Conservation (phyloP, 164 flowering plant genomes). For the Nelumbo lutea region DNA sequence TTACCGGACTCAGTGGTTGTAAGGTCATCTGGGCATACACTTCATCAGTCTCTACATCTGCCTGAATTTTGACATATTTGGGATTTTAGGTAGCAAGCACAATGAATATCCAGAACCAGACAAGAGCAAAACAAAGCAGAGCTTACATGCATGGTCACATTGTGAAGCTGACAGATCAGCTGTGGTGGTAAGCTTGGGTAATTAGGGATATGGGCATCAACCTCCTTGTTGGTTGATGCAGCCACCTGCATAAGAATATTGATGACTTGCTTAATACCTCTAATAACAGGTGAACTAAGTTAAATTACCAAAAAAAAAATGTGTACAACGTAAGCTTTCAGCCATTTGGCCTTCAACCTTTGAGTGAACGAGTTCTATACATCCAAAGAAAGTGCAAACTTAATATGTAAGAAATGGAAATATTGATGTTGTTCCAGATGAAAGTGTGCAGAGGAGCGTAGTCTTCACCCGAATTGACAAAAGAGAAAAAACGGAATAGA, state of each 20-base stretch:
- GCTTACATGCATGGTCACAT: slow-evolving; percentile 91
- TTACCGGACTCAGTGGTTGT: slow-evolving; percentile 84
- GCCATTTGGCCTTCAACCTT: too few species aligned
- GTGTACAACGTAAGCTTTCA: too few species aligned
- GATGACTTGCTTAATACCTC: neutral
- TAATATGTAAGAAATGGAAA: too few species aligned
- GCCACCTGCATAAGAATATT: slow-evolving; percentile 48
- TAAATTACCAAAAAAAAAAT: too few species aligned
- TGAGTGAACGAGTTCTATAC: too few species aligned
- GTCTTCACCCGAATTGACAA: too few species aligned
- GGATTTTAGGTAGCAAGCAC: slow-evolving; percentile 5
- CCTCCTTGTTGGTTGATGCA: slow-evolving; percentile 84
- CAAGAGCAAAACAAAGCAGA: neutral
- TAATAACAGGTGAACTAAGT: neutral
- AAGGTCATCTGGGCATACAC: slow-evolving; percentile 96
- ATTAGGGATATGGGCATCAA: slow-evolving; percentile 84
- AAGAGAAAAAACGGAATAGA: too few species aligned
- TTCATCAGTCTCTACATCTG: slow-evolving; percentile 89
- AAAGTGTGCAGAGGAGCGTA: too few species aligned
- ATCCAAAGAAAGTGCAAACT: too few species aligned
- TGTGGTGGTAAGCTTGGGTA: slow-evolving; percentile 89
- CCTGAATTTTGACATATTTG: slow-evolving; percentile 44
- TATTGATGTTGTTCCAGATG: too few species aligned
- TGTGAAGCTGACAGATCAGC: slow-evolving; percentile 85
- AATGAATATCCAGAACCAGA: slow-evolving; percentile 3